Evolutionary conservation across 495 filamentous ascomycete genomes (phyloP), one percentile per base, ranked within the genome.

Genomic region (Penicillium crystallinum): DNA sequence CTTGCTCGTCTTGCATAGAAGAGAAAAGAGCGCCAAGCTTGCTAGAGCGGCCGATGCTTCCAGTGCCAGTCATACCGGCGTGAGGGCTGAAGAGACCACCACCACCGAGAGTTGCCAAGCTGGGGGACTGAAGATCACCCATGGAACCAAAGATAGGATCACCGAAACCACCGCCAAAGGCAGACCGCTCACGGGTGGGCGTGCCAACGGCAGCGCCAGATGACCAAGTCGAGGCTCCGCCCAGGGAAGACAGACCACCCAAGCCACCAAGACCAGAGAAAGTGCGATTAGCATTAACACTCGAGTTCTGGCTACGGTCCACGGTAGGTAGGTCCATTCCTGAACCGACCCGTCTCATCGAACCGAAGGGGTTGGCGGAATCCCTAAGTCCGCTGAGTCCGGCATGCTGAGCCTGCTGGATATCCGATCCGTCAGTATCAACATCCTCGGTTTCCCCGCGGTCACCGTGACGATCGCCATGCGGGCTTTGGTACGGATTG

Each of bases 401-500:
- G 29, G 82, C 78, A 46, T 83, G 79, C 29, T 81, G 78, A 19
- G 74, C 60, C 38, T 70, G 71, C 55, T 81, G 76, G 40, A 79
- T 73, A 52, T 85, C 83, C 21, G 77, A 77, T 14, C 74, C 77
- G 56, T 85, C 82, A 9, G 75, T 72, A 36, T 83, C 83, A 36
- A 73, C 67, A 53, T 91, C 86, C 23, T 75, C 86, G 3, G 79
- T 76, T 21, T 90, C 84, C 0, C 76, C 50, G 2, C 49, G 47
- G 12, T 50, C 47, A 23, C 47, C 47, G 27, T 50, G 76, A 29
- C 83, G 82, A 15, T 91, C 87, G n/a, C 81, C 86, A n/a, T 88
- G 83, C 8, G 93, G 95, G 66, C 92, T 97, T 56, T 88, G 87
- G 62, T 91, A 98, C n/a, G 93, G 95, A 67, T 98, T 98, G 1